These are phyloP conservation scores for Rhizopogon vulgaris DNA, from an alignment of 768 basidiomycete genomes.

Conservation along the genomic window DNA sequence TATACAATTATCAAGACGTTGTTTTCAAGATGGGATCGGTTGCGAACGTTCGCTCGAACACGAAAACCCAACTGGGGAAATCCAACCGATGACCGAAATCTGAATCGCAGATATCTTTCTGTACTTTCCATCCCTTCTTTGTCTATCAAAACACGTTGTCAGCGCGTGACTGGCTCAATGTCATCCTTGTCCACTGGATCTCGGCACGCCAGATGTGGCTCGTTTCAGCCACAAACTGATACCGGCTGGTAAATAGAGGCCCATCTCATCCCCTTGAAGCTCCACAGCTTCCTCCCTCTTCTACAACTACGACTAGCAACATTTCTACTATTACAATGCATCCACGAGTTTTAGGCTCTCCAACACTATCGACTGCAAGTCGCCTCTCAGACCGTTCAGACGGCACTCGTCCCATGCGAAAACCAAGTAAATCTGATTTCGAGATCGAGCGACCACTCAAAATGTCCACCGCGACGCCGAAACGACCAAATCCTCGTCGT, in stretches of 20 bases:
- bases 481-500: slow-evolving; percentile 26
- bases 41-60: not conserved
- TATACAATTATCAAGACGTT: not conserved
- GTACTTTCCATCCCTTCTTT: slow-evolving; percentile 4
- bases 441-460: slow-evolving; percentile 56
- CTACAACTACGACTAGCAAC: slow-evolving; percentile 1
- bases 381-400: slow-evolving; percentile 36
- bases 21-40: not conserved
- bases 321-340: slow-evolving; percentile 17
- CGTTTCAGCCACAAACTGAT: slow-evolving; percentile 25
- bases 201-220: slow-evolving; percentile 26
- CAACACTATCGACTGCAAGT: slow-evolving; percentile 27
- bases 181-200: slow-evolving; percentile 20
- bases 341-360: slow-evolving; percentile 23
- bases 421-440: slow-evolving; percentile 47
- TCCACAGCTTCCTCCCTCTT: slow-evolving; percentile 8
- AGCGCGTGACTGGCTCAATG: slow-evolving; percentile 25
- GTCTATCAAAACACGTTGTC: slow-evolving; percentile 25
- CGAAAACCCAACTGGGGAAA: not conserved
- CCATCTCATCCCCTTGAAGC: slow-evolving; percentile 8
- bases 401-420: slow-evolving; percentile 29
- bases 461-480: slow-evolving; percentile 23
- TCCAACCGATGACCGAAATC: slow-evolving; percentile 8
- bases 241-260: slow-evolving; percentile 24
- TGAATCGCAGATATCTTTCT: slow-evolving; percentile 25